Evolutionary conservation across 108 stramenopile species (phyloP).

Genomic region (Thalassiosira profunda): DNA sequence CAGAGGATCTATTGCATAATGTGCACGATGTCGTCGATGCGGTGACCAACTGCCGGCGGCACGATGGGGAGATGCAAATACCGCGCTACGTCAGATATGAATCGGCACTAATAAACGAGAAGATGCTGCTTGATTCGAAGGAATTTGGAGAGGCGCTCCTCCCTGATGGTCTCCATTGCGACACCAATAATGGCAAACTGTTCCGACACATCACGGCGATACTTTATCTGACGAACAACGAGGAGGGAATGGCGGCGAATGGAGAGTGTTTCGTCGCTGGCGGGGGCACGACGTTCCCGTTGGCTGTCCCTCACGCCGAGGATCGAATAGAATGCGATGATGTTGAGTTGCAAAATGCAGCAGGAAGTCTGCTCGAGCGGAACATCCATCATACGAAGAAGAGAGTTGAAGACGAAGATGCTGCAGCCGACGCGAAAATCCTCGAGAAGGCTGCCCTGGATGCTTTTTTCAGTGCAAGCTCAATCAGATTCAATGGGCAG

Average conservation of each 20-base stretch:
- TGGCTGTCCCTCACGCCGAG: conserved; percentile 20
- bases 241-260: not conserved
- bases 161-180: conserved; percentile 49
- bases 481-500: not conserved
- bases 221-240: conserved; percentile 43
- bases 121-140: conserved; percentile 1
- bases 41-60: conserved; percentile 42
- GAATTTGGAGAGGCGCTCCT: conserved; percentile 14
- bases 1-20: conserved; percentile 9
- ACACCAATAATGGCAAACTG: conserved; percentile 49
- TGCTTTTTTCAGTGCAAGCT: conserved; percentile 9
- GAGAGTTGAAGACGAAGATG: conserved; percentile 4
- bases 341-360: conserved; percentile 7
- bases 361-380: conserved; percentile 6
- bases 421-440: conserved; percentile 5
- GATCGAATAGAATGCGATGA: not conserved
- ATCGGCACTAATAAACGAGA: not conserved
- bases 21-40: conserved; percentile 30
- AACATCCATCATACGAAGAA: conserved; percentile 40
- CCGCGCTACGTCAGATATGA: conserved; percentile 42
- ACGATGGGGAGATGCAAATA: conserved; percentile 18
- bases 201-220: conserved; percentile 51
- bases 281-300: conserved; percentile 47
- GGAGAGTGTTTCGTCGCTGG: conserved; percentile 3
- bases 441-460: conserved; percentile 20